These are phyloP conservation scores for Exserohilum rostratum DNA, from an alignment of 2,329 filamentous ascomycete genomes.

Conservation along the genomic window DNA sequence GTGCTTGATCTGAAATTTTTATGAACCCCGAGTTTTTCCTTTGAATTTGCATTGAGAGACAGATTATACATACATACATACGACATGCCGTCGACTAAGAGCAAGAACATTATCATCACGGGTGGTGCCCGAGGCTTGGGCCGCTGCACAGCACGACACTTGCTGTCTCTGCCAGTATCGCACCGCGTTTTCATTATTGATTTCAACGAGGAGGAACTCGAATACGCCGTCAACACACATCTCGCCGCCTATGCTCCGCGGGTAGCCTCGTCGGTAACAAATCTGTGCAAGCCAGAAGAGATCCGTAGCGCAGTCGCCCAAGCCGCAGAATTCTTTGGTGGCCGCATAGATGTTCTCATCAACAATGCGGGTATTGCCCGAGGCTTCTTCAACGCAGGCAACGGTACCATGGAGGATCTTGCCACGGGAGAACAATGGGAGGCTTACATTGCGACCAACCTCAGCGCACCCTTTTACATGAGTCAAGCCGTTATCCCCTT, in stretches of 20 bases:
- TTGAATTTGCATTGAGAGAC: too few species aligned
- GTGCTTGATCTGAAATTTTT: too few species aligned
- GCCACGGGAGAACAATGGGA: slow-evolving; percentile 32
- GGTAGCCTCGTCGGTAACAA: slow-evolving; percentile 35
- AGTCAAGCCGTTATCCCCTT: slow-evolving; percentile 30
- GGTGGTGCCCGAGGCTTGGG: slow-evolving; percentile 55
- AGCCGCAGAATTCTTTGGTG: slow-evolving; percentile 48
- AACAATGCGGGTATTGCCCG: slow-evolving; percentile 39
- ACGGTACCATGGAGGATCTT: slow-evolving; percentile 31
- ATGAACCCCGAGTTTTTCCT: too few species aligned
- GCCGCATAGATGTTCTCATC: slow-evolving; percentile 37
- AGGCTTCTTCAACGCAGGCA: slow-evolving; percentile 31
- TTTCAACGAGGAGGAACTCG: slow-evolving; percentile 49
- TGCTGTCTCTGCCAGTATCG: slow-evolving; percentile 43
- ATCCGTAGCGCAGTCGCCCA: slow-evolving; percentile 42
- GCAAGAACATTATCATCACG: slow-evolving; percentile 45
- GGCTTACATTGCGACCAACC: slow-evolving; percentile 29
- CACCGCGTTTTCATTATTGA: slow-evolving; percentile 55
- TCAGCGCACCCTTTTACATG: slow-evolving; percentile 30
- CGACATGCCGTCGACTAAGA: slow-evolving; percentile 25
- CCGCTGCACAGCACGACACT: slow-evolving; percentile 50
- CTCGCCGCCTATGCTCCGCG: slow-evolving; percentile 40
- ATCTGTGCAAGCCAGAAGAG: slow-evolving; percentile 42
- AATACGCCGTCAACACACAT: slow-evolving; percentile 33
- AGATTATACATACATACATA: too few species aligned